Conservation (phyloP, 2,329 filamentous ascomycete genomes). For the Arthroderma uncinatum region DNA sequence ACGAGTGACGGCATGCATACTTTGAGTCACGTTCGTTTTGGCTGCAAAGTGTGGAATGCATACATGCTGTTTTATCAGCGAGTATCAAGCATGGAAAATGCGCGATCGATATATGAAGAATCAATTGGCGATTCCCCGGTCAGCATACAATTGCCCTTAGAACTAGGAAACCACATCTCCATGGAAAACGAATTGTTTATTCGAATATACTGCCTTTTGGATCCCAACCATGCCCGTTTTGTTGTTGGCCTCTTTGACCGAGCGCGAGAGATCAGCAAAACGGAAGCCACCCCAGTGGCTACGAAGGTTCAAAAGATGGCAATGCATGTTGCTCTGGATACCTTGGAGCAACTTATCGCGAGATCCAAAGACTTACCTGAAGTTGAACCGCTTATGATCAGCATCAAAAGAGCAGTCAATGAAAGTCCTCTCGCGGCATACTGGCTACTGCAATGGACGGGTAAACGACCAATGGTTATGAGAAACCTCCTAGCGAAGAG, state of each 20-base stretch:
- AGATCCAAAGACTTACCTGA: slow-evolving; percentile 58
- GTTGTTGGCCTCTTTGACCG: slow-evolving; percentile 51
- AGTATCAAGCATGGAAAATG: slow-evolving; percentile 50
- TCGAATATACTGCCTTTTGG: slow-evolving; percentile 67
- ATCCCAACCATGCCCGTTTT: slow-evolving; percentile 58
- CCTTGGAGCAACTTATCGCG: slow-evolving; percentile 65
- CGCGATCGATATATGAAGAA: slow-evolving; percentile 40
- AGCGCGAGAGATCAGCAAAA: slow-evolving; percentile 40
- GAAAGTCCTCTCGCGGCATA: slow-evolving; percentile 47
- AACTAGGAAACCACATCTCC: slow-evolving; percentile 47
- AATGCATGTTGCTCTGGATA: slow-evolving; percentile 39
- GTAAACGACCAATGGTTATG: slow-evolving; percentile 45
- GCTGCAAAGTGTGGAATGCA: slow-evolving; percentile 63
- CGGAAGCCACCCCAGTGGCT: slow-evolving; percentile 39
- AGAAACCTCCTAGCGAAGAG: slow-evolving; percentile 55
- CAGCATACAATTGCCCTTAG: slow-evolving; percentile 36
- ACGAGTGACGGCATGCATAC: slow-evolving; percentile 44
- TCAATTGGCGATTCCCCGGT: slow-evolving; percentile 40
- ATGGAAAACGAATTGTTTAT: slow-evolving; percentile 63
- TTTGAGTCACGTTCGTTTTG: slow-evolving; percentile 39
- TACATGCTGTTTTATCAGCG: slow-evolving; percentile 98
- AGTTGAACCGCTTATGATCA: slow-evolving; percentile 45
- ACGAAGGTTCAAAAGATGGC: slow-evolving; percentile 36
- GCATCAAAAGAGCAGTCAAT: slow-evolving; percentile 42
- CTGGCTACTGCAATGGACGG: slow-evolving; percentile 52